Percentiles rank a stretch among this genome's conserved stretches.
These are phyloP conservation scores for Blakeslea trispora DNA, from an alignment of 371 early-diverging fungal genomes.

Conservation along the genomic window DNA sequence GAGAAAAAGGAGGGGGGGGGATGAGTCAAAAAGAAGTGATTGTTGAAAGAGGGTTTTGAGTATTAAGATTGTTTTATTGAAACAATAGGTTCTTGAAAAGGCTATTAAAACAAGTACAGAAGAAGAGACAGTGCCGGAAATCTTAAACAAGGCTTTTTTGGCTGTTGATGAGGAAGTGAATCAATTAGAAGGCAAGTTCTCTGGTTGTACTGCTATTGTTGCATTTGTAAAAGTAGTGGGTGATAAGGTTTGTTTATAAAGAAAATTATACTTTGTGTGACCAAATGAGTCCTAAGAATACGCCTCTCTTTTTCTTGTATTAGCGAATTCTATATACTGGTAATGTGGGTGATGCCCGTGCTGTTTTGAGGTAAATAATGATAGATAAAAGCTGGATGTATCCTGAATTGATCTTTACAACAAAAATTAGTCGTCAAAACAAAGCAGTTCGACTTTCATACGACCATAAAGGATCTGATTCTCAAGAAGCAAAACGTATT, in stretches of 20 bases:
- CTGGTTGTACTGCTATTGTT: constrained; percentile 94
- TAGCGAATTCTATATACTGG: constrained; percentile 90
- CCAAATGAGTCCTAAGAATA: neutral
- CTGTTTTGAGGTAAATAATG: constrained; percentile 74
- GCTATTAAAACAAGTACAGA: constrained; percentile 20
- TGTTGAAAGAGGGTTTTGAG: too few relatives aligned
- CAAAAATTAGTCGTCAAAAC: constrained; percentile 86
- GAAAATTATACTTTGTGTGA: constrained; percentile 1
- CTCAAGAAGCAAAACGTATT: constrained; percentile 85
- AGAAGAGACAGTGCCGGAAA: constrained; percentile 65
- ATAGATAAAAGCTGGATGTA: too few relatives aligned
- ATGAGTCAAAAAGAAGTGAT: too few relatives aligned
- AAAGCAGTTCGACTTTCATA: constrained; percentile 90
- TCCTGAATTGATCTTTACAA: too few relatives aligned
- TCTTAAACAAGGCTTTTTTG: constrained; percentile 84
- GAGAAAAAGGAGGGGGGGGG: too few relatives aligned
- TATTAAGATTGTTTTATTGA: too few relatives aligned
- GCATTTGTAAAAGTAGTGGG: constrained; percentile 63
- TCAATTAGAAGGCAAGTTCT: constrained; percentile 68
- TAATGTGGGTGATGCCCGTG: constrained; percentile 96
- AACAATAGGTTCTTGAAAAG: constrained; percentile 23
- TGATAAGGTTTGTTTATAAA: constrained; percentile 37
- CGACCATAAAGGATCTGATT: constrained; percentile 97
- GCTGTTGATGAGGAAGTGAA: constrained; percentile 80
- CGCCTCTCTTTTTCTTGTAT: neutral